Base-by-base conservation (phyloP, 345 rosid species). In the Psidium guajava region DNA sequence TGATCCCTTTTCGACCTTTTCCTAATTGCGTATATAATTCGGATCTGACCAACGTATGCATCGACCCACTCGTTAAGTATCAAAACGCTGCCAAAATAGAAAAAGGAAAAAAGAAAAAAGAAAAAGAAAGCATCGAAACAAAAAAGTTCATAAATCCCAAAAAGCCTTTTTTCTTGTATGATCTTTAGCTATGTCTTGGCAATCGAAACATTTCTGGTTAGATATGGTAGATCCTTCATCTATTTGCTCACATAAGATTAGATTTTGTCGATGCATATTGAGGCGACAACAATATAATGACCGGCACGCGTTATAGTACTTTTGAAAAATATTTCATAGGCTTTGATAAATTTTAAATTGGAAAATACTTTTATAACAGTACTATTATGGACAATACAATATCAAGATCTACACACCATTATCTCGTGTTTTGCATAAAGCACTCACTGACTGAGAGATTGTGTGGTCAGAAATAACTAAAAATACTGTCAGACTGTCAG, bases 21-120 rank as follows among this genome's bases (percentile, higher is more conserved):
- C 80, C 24, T 9, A 69, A 69, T 69, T 9, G 47, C 80, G 21
- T 56, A 22, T 56, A 9, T 1, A 56, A 24, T 22, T 56, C 59
- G 12, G 59, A 56, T 56, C 12, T 24, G 9, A 24, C 57, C 57
- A 21, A 20, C 21, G 55, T 53, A 20, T 3, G 59, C n/a, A 8
- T 11, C 5, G 59, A 56, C 22, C 11, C n/a, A 3, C 59, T 22
- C 8, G 13, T 24, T 9, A 9, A 56, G 25, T 25, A 56, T 56
- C 27, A 56, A 56, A 24, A 55, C 25, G 24, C 22, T 54, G 18
- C 21, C n/a, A n/a, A n/a, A n/a, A n/a, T n/a, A n/a, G n/a, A n/a
- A n/a, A n/a, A n/a, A n/a, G n/a, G n/a, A n/a, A 53, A 5, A 5
- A 16, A 14, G 5, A 51, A 51, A 2, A 51, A 12, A 0, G 11